Conservation (phyloP, 768 basidiomycete species). For the Collybia nuda region DNA sequence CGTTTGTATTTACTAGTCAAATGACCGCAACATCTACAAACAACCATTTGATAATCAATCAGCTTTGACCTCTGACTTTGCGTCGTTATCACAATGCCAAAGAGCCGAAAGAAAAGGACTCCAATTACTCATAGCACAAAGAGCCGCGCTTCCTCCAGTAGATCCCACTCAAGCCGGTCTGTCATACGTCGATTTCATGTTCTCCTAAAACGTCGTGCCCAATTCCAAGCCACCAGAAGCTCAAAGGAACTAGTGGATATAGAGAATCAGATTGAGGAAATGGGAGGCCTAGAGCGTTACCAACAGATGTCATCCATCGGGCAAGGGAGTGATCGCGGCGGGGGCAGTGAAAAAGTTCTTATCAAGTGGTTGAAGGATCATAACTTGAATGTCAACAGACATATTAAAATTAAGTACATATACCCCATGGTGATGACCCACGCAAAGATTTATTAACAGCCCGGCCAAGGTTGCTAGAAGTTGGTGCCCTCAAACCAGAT, state of each 20-base stretch:
- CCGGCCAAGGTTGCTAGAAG: slow-evolving; percentile 70
- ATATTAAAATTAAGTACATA: slow-evolving; percentile 31
- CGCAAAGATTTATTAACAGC: no score
- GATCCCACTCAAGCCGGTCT: slow-evolving; percentile 61
- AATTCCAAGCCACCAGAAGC: slow-evolving; percentile 34
- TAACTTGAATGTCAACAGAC: slow-evolving; percentile 26
- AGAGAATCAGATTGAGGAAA: slow-evolving; percentile 55
- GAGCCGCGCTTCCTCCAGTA: slow-evolving; percentile 42
- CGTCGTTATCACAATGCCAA: slow-evolving; percentile 31
- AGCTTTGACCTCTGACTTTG: background rate
- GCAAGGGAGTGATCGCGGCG: slow-evolving; percentile 79
- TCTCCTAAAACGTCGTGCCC: slow-evolving; percentile 67
- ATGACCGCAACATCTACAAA: no score
- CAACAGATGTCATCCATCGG: slow-evolving; percentile 83
- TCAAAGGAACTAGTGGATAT: slow-evolving; percentile 46
- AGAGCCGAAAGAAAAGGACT: slow-evolving; percentile 31
- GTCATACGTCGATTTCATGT: slow-evolving; percentile 82
- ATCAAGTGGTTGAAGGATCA: slow-evolving; percentile 73
- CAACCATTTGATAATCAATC: no score
- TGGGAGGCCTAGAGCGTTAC: slow-evolving; percentile 82
- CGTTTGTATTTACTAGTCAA: no score
- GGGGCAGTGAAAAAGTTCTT: slow-evolving; percentile 82
- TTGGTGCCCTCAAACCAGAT: slow-evolving; percentile 83
- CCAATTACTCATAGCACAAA: slow-evolving; percentile 25
- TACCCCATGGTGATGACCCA: slow-evolving; percentile 1